Base-by-base conservation (phyloP, 768 basidiomycete genomes). In the Lactifluus volemus region DNA sequence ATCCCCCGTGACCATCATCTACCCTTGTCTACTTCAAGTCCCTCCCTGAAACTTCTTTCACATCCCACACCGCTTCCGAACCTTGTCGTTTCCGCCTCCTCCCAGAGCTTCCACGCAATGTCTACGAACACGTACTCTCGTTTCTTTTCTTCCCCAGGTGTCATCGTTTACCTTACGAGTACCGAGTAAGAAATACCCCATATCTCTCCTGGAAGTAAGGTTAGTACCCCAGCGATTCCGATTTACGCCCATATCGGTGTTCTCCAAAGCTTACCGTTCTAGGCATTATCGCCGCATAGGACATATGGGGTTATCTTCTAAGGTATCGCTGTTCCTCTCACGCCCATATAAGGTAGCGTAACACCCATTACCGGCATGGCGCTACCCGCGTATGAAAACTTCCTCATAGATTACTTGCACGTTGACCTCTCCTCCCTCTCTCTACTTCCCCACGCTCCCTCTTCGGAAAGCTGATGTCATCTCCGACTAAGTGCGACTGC, bases 401-500 rank as follows among this genome's bases (percentile, higher is more conserved):
- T 63, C 57, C 52, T 58, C 53, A 50, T 19, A 60, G 54, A 60
- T 55, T 49, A 42, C 39, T 58, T 58, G 52, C 61, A 63, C 57
- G 61, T 63, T 49, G 45, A 49, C 52, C 52, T 49, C 56, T 52
- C 30, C 30, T 42, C 51, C 29, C 51, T 41, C 32, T 49, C 25
- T 25, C 14, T 38, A 32, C 56, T 58, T 58, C 47, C 47, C 52
- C 47, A 51, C 61, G 53, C n/a, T n/a, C 53, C 61, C 51, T 58
- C 61, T 58, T 58, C 61, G 61, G 52, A 47, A 21, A 30, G 56
- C 45, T 53, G 52, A 58, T 58, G 58, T 63, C 61, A 63, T 63
- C 47, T 62, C 61, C 61, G 52, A 51, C 61, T 49, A 58, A 58
- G 49, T 49, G 56, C 57, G 52, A 53, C 57, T 36, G 41, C 57